Evolutionary conservation across 345 rosid species (phyloP).

Genomic region (Anastatica hierochuntica): DNA sequence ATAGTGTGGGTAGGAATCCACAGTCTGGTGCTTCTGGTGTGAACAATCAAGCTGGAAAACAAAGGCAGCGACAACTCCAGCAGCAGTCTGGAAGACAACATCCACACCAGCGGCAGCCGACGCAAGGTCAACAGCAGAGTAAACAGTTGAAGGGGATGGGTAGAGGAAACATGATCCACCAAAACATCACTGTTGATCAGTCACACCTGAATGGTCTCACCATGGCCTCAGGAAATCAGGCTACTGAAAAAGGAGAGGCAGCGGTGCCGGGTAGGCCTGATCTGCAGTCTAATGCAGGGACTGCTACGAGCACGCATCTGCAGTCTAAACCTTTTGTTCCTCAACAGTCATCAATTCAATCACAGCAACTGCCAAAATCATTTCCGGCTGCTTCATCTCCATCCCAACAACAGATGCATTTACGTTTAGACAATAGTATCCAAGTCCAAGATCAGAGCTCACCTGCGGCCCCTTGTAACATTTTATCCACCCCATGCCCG

Average conservation of each 20-base stretch:
- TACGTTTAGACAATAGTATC: slow-evolving; percentile 49
- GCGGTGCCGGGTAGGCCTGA: slow-evolving; percentile 44
- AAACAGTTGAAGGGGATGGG: slow-evolving; percentile 63
- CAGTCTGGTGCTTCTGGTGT: slow-evolving; percentile 35
- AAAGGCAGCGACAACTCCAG: slow-evolving; percentile 42
- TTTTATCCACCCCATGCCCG: slow-evolving; percentile 31
- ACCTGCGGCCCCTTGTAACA: slow-evolving; percentile 36
- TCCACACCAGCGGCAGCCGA: slow-evolving; percentile 63
- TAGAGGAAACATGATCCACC: slow-evolving; percentile 68
- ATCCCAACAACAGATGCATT: slow-evolving; percentile 44
- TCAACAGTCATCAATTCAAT: slow-evolving; percentile 35
- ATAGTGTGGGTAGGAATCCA: slow-evolving; percentile 42
- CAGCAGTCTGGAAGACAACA: slow-evolving; percentile 73
- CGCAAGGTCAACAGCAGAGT: slow-evolving; percentile 54
- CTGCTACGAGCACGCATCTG: slow-evolving; percentile 35
- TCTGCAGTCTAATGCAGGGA: slow-evolving; percentile 46
- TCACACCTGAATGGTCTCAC: slow-evolving; percentile 54
- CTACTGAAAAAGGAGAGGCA: slow-evolving; percentile 50
- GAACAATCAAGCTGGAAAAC: slow-evolving; percentile 71
- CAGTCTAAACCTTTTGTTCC: slow-evolving; percentile 46
- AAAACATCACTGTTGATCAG: slow-evolving; percentile 46
- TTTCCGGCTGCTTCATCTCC: slow-evolving; percentile 35
- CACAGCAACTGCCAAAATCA: slow-evolving; percentile 44
- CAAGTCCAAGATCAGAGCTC: slow-evolving; percentile 42
- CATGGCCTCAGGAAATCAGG: slow-evolving; percentile 30